Conservation (phyloP, 2,329 filamentous ascomycete species). For the Pseudonectria foliicola region DNA sequence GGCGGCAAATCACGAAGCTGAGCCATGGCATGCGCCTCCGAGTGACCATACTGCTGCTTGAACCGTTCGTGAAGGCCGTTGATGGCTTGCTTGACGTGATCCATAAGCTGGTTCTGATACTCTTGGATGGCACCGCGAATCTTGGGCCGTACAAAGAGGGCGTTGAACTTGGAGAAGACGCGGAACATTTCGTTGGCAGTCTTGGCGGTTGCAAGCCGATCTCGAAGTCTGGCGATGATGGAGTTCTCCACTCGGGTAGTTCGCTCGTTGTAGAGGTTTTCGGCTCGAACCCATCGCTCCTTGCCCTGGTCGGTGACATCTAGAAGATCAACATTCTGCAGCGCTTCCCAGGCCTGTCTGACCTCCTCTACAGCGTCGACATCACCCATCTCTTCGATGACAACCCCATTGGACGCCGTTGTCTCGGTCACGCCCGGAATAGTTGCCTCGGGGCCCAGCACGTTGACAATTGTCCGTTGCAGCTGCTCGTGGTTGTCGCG, state of each 20-base stretch:
- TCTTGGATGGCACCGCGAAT: slow-evolving; percentile 96
- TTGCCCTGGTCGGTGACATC: slow-evolving; percentile 89
- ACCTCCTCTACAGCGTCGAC: slow-evolving; percentile 97
- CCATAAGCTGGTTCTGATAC: slow-evolving; percentile 96
- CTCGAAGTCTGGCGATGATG: slow-evolving; percentile 88
- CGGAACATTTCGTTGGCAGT: slow-evolving; percentile 99
- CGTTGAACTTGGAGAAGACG: slow-evolving; percentile 99
- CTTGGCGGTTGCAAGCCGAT: slow-evolving; percentile 89
- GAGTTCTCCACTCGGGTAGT: slow-evolving; percentile 97
- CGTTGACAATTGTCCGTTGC: slow-evolving; percentile 90
- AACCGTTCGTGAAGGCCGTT: slow-evolving; percentile 89
- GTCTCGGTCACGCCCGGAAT: slow-evolving; percentile 47
- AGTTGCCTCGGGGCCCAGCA: slow-evolving; percentile 71
- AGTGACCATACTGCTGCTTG: slow-evolving; percentile 98
- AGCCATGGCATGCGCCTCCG: slow-evolving; percentile 96
- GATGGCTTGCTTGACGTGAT: slow-evolving; percentile 96
- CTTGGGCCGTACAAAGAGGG: slow-evolving; percentile 96
- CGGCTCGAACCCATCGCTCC: slow-evolving; percentile 83
- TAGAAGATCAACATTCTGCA: slow-evolving; percentile 91
- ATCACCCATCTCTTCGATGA: slow-evolving; percentile 92
- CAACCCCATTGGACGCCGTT: slow-evolving; percentile 51
- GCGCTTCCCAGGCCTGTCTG: slow-evolving; percentile 82
- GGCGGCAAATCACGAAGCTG: slow-evolving; percentile 92
- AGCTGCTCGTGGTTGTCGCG: slow-evolving; percentile 96
- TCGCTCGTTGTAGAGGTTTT: slow-evolving; percentile 94